Percentiles rank a stretch among this genome's conserved stretches.
phyloP scores from a whole-genome alignment of 495 filamentous ascomycete genomes.

The Rhypophila decipiens region DNA sequence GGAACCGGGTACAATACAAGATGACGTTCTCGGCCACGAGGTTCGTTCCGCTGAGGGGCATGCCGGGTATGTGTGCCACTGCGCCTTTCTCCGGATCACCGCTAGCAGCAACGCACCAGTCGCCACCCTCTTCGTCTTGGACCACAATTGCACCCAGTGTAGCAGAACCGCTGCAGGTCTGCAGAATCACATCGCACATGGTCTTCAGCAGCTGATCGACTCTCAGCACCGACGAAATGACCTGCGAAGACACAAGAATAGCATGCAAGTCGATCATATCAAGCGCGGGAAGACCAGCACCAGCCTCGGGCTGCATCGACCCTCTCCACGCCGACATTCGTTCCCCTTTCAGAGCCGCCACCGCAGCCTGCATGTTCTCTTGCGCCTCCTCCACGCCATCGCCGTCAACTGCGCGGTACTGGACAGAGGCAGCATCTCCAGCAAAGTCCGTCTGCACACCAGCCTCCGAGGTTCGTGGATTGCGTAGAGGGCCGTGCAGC shows the following conservation, averaged over 20 bases:
- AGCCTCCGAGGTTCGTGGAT: slow-evolving; percentile 56
- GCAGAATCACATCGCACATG: slow-evolving; percentile 86
- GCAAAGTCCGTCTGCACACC: slow-evolving; percentile 70
- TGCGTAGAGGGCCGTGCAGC: slow-evolving; percentile 57
- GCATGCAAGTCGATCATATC: slow-evolving; percentile 86
- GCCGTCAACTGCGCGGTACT: slow-evolving; percentile 42
- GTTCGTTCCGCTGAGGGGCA: slow-evolving; percentile 56
- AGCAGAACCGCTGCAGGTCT: slow-evolving; percentile 73
- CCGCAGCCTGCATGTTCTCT: slow-evolving; percentile 36
- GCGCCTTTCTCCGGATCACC: slow-evolving; percentile 64
- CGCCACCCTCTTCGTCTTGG: slow-evolving; percentile 18
- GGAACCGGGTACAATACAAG: slow-evolving; percentile 76
- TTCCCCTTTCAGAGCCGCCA: slow-evolving; percentile 51
- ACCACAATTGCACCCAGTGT: slow-evolving; percentile 69
- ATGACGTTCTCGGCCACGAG: slow-evolving; percentile 70
- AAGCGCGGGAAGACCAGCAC: slow-evolving; percentile 46
- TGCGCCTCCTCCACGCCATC: slow-evolving; percentile 56
- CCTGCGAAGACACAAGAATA: slow-evolving; percentile 81
- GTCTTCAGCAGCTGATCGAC: slow-evolving; percentile 78
- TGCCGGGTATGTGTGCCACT: slow-evolving; percentile 53
- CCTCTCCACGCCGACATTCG: slow-evolving; percentile 60
- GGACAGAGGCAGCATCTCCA: slow-evolving; percentile 53
- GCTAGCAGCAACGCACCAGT: slow-evolving; percentile 64
- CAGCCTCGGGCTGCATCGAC: slow-evolving; percentile 39
- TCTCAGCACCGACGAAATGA: slow-evolving; percentile 82